These are phyloP conservation scores for Trametes coccinea DNA, from an alignment of 768 basidiomycete species.

Conservation along the genomic window DNA sequence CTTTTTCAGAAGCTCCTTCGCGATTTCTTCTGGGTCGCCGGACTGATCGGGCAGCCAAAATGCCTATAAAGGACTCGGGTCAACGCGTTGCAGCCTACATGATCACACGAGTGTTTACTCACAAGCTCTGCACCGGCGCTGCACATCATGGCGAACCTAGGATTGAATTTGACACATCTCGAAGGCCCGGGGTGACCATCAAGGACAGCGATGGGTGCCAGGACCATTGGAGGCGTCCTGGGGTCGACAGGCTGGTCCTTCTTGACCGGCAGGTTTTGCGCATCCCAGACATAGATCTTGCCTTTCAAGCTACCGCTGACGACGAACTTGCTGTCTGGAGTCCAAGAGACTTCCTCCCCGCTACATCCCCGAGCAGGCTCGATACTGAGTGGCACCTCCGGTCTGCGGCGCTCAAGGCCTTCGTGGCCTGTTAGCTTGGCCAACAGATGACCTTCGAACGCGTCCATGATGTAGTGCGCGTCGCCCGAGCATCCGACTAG, in stretches of 20 bases:
- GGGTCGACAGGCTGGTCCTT: slow-evolving; percentile 52
- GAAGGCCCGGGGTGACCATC: slow-evolving; percentile 85
- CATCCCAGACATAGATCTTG: slow-evolving; percentile 84
- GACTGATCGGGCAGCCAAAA: slow-evolving; percentile 70
- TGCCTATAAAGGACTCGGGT: slow-evolving; percentile 38
- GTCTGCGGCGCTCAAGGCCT: slow-evolving; percentile 73
- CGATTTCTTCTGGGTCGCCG: slow-evolving; percentile 69
- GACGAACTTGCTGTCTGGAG: slow-evolving; percentile 90
- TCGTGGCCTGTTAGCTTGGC: slow-evolving; percentile 84
- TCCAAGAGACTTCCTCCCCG: slow-evolving; percentile 94
- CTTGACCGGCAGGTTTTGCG: slow-evolving; percentile 58
- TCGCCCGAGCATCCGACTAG: slow-evolving; percentile 91
- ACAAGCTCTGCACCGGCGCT: slow-evolving; percentile 85
- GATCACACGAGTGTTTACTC: slow-evolving; percentile 24
- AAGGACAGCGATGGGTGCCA: slow-evolving; percentile 52
- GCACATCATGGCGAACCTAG: slow-evolving; percentile 84
- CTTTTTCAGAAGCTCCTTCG: slow-evolving; percentile 67
- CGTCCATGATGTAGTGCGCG: slow-evolving; percentile 92
- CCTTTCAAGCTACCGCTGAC: slow-evolving; percentile 86
- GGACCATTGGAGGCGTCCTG: slow-evolving; percentile 50
- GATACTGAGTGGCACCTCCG: slow-evolving; percentile 50
- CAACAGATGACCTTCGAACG: slow-evolving; percentile 81
- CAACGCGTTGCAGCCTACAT: neutral
- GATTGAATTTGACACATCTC: slow-evolving; percentile 89
- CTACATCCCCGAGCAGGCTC: slow-evolving; percentile 78